Evolutionary conservation across 768 basidiomycete species (phyloP).

Genomic region (Boletus coccyginus): DNA sequence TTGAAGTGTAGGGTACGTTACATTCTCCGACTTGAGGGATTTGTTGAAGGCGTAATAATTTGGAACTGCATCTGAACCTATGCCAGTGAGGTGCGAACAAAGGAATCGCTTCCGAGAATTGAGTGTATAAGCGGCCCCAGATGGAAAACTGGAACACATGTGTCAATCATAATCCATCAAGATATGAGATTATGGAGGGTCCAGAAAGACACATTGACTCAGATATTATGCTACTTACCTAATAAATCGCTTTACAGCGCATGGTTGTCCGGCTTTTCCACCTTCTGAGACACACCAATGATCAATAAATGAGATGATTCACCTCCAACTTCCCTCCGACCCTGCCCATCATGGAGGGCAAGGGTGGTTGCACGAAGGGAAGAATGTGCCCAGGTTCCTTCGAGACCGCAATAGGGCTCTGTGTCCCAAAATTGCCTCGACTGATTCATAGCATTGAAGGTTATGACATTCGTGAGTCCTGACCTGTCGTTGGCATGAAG

Average conservation of each 20-base stretch:
- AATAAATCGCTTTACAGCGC: constrained; percentile 21
- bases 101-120: constrained; percentile 46
- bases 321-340: constrained; percentile 68
- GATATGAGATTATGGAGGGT: constrained; percentile 12
- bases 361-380: constrained; percentile 41
- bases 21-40: constrained; percentile 19
- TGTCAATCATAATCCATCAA: constrained; percentile 2
- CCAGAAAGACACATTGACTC: neutral
- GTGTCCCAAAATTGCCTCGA: constrained; percentile 34
- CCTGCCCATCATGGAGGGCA: constrained; percentile 60
- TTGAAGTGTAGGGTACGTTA: constrained; percentile 42
- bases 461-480: constrained; percentile 51
- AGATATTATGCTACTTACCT: constrained; percentile 12
- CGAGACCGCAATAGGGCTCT: constrained; percentile 49
- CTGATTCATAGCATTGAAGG: constrained; percentile 50
- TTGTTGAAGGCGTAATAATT: constrained; percentile 17
- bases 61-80: constrained; percentile 14
- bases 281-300: constrained; percentile 50
- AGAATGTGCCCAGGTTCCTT: constrained; percentile 53
- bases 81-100: too few relatives aligned
- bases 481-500: constrained; percentile 41
- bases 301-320: constrained; percentile 56
- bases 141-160: constrained; percentile 1
- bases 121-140: constrained; percentile 28
- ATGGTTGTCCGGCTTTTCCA: constrained; percentile 14